A percentile compares a stretch with the other conserved stretches of the same genome.
These are phyloP conservation scores for Reticulascus tulasneorum DNA, from an alignment of 2,329 filamentous ascomycete genomes.

Conservation along the genomic window DNA sequence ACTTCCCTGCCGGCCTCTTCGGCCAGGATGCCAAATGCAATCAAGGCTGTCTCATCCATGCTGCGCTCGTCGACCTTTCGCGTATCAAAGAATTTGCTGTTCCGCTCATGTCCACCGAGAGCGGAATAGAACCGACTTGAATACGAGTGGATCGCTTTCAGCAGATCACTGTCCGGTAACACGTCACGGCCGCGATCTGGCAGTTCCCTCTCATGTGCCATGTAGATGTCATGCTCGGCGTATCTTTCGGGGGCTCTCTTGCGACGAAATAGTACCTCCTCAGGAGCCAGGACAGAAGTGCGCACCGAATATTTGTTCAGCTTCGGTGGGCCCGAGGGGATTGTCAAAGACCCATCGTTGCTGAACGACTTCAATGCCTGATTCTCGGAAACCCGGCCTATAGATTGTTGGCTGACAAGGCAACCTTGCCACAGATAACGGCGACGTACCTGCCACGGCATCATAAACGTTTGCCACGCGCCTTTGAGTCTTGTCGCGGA, in stretches of 20 bases:
- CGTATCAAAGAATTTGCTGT: conserved; percentile 12
- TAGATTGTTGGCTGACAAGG: too few relatives aligned
- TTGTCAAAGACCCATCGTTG: too few relatives aligned
- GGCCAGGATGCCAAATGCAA: conserved; percentile 70
- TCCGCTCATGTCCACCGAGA: conserved; percentile 20
- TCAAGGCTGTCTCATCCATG: conserved; percentile 74
- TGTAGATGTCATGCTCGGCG: conserved; percentile 69
- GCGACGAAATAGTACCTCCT: conserved; percentile 67
- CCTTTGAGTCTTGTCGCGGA: conserved; percentile 19
- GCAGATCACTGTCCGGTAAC: conserved; percentile 65
- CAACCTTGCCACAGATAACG: too few relatives aligned
- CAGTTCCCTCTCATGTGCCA: conserved; percentile 55
- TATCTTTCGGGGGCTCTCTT: conserved; percentile 62
- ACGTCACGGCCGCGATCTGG: conserved; percentile 38
- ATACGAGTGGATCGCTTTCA: conserved; percentile 67
- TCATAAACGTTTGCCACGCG: conserved; percentile 61
- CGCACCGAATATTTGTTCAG: conserved; percentile 21
- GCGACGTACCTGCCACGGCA: conserved; percentile 64
- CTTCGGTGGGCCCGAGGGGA: conserved; percentile 8
- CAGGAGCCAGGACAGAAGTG: conserved; percentile 51
- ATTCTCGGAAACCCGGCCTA: too few relatives aligned
- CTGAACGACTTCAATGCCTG: too few relatives aligned
- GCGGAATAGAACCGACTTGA: conserved; percentile 61
- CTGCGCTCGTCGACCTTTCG: conserved; percentile 48
- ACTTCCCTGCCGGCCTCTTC: conserved; percentile 63